Base-by-base conservation (phyloP, 768 basidiomycete species). In the Auricularia heimuer region DNA sequence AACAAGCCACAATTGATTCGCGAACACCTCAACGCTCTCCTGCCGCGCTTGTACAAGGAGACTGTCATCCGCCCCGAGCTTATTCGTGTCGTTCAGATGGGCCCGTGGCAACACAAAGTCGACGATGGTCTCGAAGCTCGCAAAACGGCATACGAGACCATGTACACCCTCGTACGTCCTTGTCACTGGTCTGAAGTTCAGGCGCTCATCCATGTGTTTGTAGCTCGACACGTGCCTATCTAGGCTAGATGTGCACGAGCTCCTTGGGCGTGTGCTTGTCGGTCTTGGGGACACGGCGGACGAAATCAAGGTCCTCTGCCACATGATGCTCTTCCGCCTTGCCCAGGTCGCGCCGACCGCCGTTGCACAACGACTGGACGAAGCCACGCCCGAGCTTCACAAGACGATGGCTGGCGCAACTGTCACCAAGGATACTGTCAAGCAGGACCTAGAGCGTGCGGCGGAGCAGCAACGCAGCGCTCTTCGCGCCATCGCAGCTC, bases 141-240 rank as follows among this genome's bases (percentile, higher is more conserved):
- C 65, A 98, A 98, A 81, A 95, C 92, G 0, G 96, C 97, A 2
- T 98, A 92, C 75, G 97, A 99, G 76, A 94, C 94, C 1, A 92
- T 98, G 80, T 95, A 97, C 73, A 97, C 94, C 21, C 76, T 98
- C 69, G 93, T 94, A 70, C 69, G 88, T 75, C 18, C 33, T n/a
- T 37, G 47, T 67, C 16, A 61, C 39, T 51, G 29, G 36, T 62
- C 18, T 10, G 33, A 34, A 0, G 1, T 18, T 24, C 3, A 47
- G 63, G 44, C 58, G 56, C 45, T 68, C 39, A 64, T 62, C 54
- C 29, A 62, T 18, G 14, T 14, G 16, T 10, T 18, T 29, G 29
- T 29, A 3, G 39, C 84, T 97, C 65, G 93, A 96, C 70, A 98
- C 94, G 2, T 98, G 93, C 73, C 81, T 98, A 65, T 80, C 82